Evolutionary conservation across 164 flowering plant species (phyloP).

Genomic region (Vitis vinifera): DNA sequence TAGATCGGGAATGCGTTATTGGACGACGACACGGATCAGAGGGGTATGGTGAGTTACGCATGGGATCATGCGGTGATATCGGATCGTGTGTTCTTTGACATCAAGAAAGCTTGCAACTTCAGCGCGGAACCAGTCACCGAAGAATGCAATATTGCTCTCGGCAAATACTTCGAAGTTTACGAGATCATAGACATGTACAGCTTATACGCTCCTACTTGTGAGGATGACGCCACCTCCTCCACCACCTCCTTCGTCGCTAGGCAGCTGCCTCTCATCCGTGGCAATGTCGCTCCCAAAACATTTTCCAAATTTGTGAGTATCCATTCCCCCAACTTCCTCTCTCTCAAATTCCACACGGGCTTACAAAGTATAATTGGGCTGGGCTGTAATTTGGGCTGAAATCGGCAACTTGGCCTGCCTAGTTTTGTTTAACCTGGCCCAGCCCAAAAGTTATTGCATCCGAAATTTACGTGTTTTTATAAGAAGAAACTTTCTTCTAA

Average conservation of each 20-base stretch:
- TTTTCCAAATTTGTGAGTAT: conserved; percentile 49
- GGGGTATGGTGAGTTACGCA: conserved; percentile 74
- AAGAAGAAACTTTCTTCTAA: too few relatives aligned
- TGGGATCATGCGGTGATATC: conserved; percentile 86
- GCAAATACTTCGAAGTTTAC: conserved; percentile 48
- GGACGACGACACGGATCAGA: conserved; percentile 64
- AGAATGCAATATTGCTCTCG: conserved; percentile 33
- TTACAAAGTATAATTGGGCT: too few relatives aligned
- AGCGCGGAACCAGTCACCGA: conserved; percentile 2
- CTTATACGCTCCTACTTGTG: conserved; percentile 59
- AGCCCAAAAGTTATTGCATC: too few relatives aligned
- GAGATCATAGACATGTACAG: conserved; percentile 69
- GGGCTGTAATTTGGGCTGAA: too few relatives aligned
- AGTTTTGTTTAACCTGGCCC: too few relatives aligned
- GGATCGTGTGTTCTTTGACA: conserved; percentile 36
- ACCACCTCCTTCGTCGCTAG: conserved; percentile 7
- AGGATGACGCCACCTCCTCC: conserved; percentile 8
- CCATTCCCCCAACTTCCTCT: too few relatives aligned
- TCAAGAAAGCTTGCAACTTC: conserved; percentile 56
- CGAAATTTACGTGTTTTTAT: too few relatives aligned
- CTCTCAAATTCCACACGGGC: too few relatives aligned
- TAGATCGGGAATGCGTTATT: conserved; percentile 80
- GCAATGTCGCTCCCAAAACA: conserved; percentile 37
- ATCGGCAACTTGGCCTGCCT: too few relatives aligned
- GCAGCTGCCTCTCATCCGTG: conserved; percentile 24